phyloP scores from a whole-genome alignment of 1,284 basidiomycete genomes.

The Boletus smithii region DNA sequence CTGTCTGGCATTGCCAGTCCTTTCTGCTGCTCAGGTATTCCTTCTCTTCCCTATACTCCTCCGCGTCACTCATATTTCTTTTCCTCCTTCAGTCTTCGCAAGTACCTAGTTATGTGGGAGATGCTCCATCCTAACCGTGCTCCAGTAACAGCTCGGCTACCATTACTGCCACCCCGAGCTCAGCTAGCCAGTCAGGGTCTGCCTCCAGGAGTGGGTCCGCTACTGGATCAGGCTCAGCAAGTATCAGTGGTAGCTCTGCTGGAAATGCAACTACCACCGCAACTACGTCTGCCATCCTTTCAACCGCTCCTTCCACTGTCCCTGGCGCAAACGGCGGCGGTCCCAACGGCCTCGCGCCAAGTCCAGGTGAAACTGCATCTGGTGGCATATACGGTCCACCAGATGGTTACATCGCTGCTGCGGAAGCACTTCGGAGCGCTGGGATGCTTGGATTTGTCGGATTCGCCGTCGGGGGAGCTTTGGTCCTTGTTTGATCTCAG shows the following conservation, averaged over 20 bases:
- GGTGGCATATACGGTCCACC: conserved; percentile 54
- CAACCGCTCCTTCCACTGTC: conserved; percentile 55
- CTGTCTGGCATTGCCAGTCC: conserved; percentile 23
- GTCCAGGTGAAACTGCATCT: conserved; percentile 40
- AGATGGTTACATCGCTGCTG: conserved; percentile 62
- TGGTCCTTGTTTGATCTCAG: conserved; percentile 42
- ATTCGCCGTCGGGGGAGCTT: conserved; percentile 43
- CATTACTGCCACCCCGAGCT: conserved; percentile 42
- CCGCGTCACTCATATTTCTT: conserved; percentile 2
- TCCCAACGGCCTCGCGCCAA: conserved; percentile 46
- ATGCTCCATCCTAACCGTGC: conserved; percentile 37
- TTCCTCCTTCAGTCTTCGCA: conserved; percentile 23
- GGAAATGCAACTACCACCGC: conserved; percentile 34
- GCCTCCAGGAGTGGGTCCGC: conserved; percentile 21
- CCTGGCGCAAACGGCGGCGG: conserved; percentile 48
- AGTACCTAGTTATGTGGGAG: conserved; percentile 29
- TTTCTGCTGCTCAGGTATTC: conserved; percentile 30
- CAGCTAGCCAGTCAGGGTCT: conserved; percentile 29
- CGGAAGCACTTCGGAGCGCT: conserved; percentile 39
- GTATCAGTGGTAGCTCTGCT: conserved; percentile 13
- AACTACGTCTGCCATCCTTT: conserved; percentile 36
- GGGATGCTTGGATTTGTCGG: conserved; percentile 37
- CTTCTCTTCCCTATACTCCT: neutral
- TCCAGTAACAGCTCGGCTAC: conserved; percentile 40
- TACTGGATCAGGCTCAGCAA: conserved; percentile 18